Percentiles rank a stretch among this genome's conserved stretches.
Evolutionary conservation across 352 stramenopile species (phyloP).

Genomic region (Phytophthora niederhauseri): DNA sequence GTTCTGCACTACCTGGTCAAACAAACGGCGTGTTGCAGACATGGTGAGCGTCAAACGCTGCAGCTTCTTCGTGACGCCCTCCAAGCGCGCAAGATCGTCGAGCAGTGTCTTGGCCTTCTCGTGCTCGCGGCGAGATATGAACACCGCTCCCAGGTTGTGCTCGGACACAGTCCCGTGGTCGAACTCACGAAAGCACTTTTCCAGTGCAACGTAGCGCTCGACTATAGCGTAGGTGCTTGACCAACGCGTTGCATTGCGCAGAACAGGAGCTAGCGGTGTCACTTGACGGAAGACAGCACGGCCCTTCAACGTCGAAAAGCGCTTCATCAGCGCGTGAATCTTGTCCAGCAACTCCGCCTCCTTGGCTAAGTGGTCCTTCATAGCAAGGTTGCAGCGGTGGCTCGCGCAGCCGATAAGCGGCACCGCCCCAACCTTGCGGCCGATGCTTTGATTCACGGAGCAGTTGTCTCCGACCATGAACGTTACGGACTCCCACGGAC

Average conservation of each 20-base stretch:
- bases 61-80: slow-evolving; percentile 2
- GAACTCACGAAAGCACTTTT: neutral
- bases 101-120: no score
- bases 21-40: neutral
- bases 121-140: neutral
- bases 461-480: slow-evolving; percentile 16
- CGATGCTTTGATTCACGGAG: slow-evolving; percentile 3
- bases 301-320: slow-evolving; percentile 1
- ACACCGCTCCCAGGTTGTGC: neutral
- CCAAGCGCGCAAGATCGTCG: neutral
- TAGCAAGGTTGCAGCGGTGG: slow-evolving; percentile 9
- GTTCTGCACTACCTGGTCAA: neutral
- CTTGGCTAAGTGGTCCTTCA: neutral
- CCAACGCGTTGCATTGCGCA: slow-evolving; percentile 4
- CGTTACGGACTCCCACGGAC: neutral
- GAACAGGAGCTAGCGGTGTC: slow-evolving; percentile 1
- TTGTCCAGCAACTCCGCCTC: neutral
- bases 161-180: neutral
- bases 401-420: slow-evolving; percentile 10
- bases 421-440: neutral
- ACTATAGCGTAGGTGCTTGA: slow-evolving; percentile 3
- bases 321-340: slow-evolving; percentile 2
- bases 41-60: neutral
- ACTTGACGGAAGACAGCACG: slow-evolving; percentile 1
- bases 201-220: neutral